Percentiles rank a stretch among this genome's conserved stretches.
Conservation (phyloP, 352 stramenopile species). For the Phytophthora multivora region DNA sequence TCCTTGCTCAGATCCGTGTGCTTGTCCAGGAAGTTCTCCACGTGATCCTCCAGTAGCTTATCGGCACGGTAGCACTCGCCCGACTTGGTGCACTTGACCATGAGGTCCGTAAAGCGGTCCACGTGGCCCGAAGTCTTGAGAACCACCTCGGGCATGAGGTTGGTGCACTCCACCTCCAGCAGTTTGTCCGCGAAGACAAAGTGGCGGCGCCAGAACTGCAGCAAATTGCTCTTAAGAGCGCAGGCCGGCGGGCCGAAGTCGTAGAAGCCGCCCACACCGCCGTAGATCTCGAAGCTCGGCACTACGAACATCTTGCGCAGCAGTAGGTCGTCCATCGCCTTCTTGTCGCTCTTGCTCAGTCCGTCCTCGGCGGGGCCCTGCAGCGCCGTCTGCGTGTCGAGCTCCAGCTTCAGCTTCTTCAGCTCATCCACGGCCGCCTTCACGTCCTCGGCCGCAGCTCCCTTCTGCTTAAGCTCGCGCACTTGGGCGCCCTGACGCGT, state of each 20-base stretch:
- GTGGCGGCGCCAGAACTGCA: slow-evolving; percentile 97
- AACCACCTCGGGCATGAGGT: slow-evolving; percentile 97
- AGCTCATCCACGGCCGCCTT: slow-evolving; percentile 93
- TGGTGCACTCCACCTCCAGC: slow-evolving; percentile 99
- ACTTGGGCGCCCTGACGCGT: slow-evolving; percentile 95
- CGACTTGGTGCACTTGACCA: slow-evolving; percentile 98
- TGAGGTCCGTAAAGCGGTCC: slow-evolving; percentile 99
- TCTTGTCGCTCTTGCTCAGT: slow-evolving; percentile 82
- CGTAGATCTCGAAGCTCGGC: slow-evolving; percentile 99
- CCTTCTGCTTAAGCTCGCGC: slow-evolving; percentile 97
- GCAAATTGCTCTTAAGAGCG: slow-evolving; percentile 96
- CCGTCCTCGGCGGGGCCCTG: slow-evolving; percentile 65
- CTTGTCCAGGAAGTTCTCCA: slow-evolving; percentile 96
- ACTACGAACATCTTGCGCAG: slow-evolving; percentile 99
- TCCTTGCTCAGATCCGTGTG: slow-evolving; percentile 75
- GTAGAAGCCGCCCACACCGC: slow-evolving; percentile 98
- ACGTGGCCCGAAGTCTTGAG: slow-evolving; percentile 99
- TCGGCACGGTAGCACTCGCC: slow-evolving; percentile 99
- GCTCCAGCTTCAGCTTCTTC: slow-evolving; percentile 93
- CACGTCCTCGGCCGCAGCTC: slow-evolving; percentile 80
- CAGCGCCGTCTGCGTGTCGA: slow-evolving; percentile 82
- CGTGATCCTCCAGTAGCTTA: slow-evolving; percentile 99
- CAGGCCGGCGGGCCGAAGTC: slow-evolving; percentile 97
- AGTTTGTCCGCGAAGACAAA: slow-evolving; percentile 99
- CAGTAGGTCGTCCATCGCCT: slow-evolving; percentile 97